A percentile compares a stretch with the other conserved stretches of the same genome.
These are phyloP conservation scores for Acer yangbiense DNA, from an alignment of 345 rosid species.

Conservation along the genomic window DNA sequence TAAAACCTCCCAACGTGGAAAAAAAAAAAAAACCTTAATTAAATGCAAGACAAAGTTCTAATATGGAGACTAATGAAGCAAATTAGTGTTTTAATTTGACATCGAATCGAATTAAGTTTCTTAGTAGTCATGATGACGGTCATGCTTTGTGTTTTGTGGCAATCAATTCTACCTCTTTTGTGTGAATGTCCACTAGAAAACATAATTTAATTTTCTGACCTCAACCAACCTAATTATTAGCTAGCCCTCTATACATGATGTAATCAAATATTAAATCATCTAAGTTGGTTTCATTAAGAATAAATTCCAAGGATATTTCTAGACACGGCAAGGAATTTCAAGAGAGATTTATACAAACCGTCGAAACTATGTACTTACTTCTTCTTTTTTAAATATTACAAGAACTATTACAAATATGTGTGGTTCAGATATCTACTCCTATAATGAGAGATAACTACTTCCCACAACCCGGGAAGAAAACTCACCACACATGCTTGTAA, in stretches of 20 bases:
- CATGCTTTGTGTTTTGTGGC: neutral
- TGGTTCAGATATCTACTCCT: too few relatives aligned
- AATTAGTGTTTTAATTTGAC: conserved; percentile 10
- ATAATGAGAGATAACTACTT: too few relatives aligned
- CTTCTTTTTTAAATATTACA: too few relatives aligned
- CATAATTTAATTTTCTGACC: neutral
- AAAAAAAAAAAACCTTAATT: neutral
- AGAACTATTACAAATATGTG: too few relatives aligned
- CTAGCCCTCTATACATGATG: neutral
- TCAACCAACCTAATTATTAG: neutral
- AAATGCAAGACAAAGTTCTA: neutral
- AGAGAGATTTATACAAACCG: too few relatives aligned
- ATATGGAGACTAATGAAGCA: neutral
- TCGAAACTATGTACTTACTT: too few relatives aligned
- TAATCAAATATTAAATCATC: neutral
- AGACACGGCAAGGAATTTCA: too few relatives aligned
- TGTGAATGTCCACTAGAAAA: neutral
- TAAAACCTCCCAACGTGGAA: neutral
- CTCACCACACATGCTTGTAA: too few relatives aligned
- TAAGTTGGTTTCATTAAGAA: neutral
- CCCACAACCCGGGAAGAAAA: too few relatives aligned
- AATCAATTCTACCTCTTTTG: neutral
- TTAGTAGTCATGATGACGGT: conserved; percentile 5
- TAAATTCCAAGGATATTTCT: too few relatives aligned
- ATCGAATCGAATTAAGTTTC: conserved; percentile 5